A percentile compares a stretch with the other conserved stretches of the same genome.
phyloP scores from a whole-genome alignment of 2,329 filamentous ascomycete species.

The Curvularia verruculosa region DNA sequence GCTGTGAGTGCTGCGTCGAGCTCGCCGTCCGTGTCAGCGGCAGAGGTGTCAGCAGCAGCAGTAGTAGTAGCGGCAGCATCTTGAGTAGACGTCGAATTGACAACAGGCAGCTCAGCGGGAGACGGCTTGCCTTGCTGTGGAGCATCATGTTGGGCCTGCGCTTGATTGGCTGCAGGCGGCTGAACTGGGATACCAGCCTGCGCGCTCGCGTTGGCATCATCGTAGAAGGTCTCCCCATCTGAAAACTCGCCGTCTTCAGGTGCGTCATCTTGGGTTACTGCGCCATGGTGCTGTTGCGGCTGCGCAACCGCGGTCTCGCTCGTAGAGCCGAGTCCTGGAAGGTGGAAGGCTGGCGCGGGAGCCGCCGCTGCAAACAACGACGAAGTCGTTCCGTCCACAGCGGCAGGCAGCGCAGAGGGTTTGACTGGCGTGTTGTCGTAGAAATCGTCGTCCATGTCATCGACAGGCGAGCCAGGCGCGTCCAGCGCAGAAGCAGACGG shows the following conservation, averaged over 20 bases:
- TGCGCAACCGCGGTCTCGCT: conserved; percentile 31
- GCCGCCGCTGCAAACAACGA: conserved; percentile 31
- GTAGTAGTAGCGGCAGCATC: conserved; percentile 22
- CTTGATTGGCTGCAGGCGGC: conserved; percentile 28
- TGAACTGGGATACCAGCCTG: conserved; percentile 14
- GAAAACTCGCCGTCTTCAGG: conserved; percentile 46
- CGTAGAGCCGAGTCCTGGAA: conserved; percentile 47
- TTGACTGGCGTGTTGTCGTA: conserved; percentile 45
- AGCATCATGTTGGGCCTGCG: conserved; percentile 28
- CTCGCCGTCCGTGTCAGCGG: conserved; percentile 25
- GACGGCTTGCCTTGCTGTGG: conserved; percentile 37
- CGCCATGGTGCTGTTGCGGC: conserved; percentile 23
- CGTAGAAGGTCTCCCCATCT: conserved; percentile 38
- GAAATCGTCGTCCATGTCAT: conserved; percentile 50
- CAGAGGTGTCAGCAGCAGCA: conserved; percentile 18
- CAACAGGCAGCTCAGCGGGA: conserved; percentile 28
- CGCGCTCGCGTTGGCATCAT: conserved; percentile 32
- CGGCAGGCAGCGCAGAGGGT: conserved; percentile 27
- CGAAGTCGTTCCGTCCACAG: conserved; percentile 22
- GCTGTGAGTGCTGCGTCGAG: conserved; percentile 25
- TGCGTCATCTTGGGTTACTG: conserved; percentile 26
- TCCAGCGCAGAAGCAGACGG: conserved; percentile 41
- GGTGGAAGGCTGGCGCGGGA: conserved; percentile 34
- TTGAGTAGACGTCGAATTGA: conserved; percentile 32
- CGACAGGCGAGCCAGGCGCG: conserved; percentile 47